Percentiles rank a stretch among this genome's conserved stretches.
phyloP scores from a whole-genome alignment of 805 yeast species.

The Wickerhamia fluorescens region DNA sequence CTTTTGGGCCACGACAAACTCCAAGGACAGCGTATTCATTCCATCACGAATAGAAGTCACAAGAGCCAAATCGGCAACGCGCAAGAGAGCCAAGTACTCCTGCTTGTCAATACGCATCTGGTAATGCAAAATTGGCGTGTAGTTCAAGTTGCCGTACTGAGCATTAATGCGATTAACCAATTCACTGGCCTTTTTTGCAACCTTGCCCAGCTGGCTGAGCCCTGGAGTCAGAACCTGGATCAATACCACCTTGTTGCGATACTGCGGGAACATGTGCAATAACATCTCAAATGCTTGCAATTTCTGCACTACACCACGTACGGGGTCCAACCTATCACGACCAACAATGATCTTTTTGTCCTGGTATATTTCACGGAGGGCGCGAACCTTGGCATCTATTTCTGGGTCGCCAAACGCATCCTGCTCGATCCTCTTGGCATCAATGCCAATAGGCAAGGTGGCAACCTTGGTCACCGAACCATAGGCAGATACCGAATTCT shows the following conservation, averaged over 20 bases:
- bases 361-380: slow-evolving; percentile 55
- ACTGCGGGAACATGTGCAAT: slow-evolving; percentile 84
- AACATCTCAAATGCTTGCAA: slow-evolving; percentile 86
- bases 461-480: slow-evolving; percentile 72
- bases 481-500: slow-evolving; percentile 55
- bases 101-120: slow-evolving; percentile 83
- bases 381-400: slow-evolving; percentile 56
- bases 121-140: slow-evolving; percentile 86
- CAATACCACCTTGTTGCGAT: slow-evolving; percentile 79
- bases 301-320: slow-evolving; percentile 91
- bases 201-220: slow-evolving; percentile 48
- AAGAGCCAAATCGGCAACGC: slow-evolving; percentile 85
- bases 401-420: slow-evolving; percentile 43
- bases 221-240: slow-evolving; percentile 90
- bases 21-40: slow-evolving; percentile 91
- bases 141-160: slow-evolving; percentile 73
- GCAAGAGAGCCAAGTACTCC: slow-evolving; percentile 80
- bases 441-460: slow-evolving; percentile 85
- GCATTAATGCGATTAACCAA: slow-evolving; percentile 78
- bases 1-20: slow-evolving; percentile 83
- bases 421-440: slow-evolving; percentile 57
- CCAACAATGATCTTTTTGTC: slow-evolving; percentile 82
- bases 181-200: slow-evolving; percentile 80
- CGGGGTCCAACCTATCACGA: slow-evolving; percentile 85
- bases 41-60: slow-evolving; percentile 93